These are phyloP conservation scores for Westerdykella sp. DNA, from an alignment of 2,329 filamentous ascomycete genomes.

Conservation along the genomic window DNA sequence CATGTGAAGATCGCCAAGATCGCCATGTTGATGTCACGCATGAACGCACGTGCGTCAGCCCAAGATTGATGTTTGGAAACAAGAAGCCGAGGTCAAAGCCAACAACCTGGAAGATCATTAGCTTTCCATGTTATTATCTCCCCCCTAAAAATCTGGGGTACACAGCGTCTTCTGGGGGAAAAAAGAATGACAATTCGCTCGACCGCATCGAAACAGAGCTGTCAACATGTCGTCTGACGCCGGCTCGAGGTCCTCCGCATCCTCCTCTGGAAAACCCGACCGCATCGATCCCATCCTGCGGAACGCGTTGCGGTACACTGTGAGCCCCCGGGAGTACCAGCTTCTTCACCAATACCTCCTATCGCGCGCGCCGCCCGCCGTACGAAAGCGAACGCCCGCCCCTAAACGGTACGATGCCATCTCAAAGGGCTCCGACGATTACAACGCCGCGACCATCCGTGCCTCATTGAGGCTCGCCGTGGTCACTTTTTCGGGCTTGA, in stretches of 20 bases:
- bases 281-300: slow-evolving; percentile 65
- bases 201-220: not conserved
- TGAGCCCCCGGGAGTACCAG: slow-evolving; percentile 79
- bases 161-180: too few relatives aligned
- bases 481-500: slow-evolving; percentile 40
- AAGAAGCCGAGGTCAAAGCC: too few relatives aligned
- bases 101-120: too few relatives aligned
- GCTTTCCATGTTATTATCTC: too few relatives aligned
- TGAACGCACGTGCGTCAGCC: too few relatives aligned
- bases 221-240: slow-evolving; percentile 31
- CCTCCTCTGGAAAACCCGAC: slow-evolving; percentile 19
- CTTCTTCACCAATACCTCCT: slow-evolving; percentile 76
- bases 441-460: slow-evolving; percentile 44
- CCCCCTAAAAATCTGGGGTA: too few relatives aligned
- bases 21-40: too few relatives aligned
- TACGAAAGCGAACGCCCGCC: slow-evolving; percentile 49
- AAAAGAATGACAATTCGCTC: too few relatives aligned
- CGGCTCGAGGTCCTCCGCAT: slow-evolving; percentile 22
- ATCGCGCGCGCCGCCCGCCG: slow-evolving; percentile 58
- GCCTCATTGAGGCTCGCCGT: slow-evolving; percentile 42
- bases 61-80: too few relatives aligned
- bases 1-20: too few relatives aligned
- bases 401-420: slow-evolving; percentile 50
- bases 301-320: slow-evolving; percentile 78
- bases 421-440: slow-evolving; percentile 42